These are phyloP conservation scores for Phytopythium kandeliae DNA, from an alignment of 352 stramenopile genomes.

Conservation along the genomic window DNA sequence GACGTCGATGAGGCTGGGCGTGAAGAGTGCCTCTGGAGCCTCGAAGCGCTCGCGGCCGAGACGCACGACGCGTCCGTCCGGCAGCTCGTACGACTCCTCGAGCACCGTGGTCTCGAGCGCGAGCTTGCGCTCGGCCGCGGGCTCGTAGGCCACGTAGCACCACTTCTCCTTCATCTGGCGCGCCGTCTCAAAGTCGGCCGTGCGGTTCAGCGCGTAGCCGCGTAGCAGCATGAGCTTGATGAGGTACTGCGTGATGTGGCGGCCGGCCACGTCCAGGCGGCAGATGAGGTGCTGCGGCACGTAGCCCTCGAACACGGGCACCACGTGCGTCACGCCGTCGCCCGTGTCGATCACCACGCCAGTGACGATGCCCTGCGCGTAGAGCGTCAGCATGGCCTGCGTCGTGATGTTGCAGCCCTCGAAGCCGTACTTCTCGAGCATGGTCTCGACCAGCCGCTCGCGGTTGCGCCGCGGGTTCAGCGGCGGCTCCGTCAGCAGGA, in stretches of 20 bases:
- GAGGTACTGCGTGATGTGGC: slow-evolving; percentile 94
- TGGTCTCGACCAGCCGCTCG: slow-evolving; percentile 88
- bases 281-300: slow-evolving; percentile 88
- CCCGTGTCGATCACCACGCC: slow-evolving; percentile 92
- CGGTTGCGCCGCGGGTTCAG: slow-evolving; percentile 91
- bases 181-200: slow-evolving; percentile 91
- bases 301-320: slow-evolving; percentile 90
- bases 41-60: slow-evolving; percentile 95
- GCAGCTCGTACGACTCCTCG: slow-evolving; percentile 92
- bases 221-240: slow-evolving; percentile 91
- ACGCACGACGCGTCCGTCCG: slow-evolving; percentile 95
- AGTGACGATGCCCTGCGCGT: slow-evolving; percentile 87
- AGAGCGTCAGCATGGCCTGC: slow-evolving; percentile 92
- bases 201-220: slow-evolving; percentile 90
- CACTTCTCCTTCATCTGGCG: slow-evolving; percentile 94
- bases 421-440: slow-evolving; percentile 94
- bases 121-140: slow-evolving; percentile 76
- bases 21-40: slow-evolving; percentile 95
- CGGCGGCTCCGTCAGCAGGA: slow-evolving; percentile 90
- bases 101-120: slow-evolving; percentile 90
- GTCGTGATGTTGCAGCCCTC: slow-evolving; percentile 87
- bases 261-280: slow-evolving; percentile 88
- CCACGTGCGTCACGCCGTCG: slow-evolving; percentile 92
- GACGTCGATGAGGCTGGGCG: slow-evolving; percentile 95
- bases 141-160: slow-evolving; percentile 92